Evolutionary conservation across 2,329 filamentous ascomycete genomes (phyloP).

Genomic region (Penicillium hordei): DNA sequence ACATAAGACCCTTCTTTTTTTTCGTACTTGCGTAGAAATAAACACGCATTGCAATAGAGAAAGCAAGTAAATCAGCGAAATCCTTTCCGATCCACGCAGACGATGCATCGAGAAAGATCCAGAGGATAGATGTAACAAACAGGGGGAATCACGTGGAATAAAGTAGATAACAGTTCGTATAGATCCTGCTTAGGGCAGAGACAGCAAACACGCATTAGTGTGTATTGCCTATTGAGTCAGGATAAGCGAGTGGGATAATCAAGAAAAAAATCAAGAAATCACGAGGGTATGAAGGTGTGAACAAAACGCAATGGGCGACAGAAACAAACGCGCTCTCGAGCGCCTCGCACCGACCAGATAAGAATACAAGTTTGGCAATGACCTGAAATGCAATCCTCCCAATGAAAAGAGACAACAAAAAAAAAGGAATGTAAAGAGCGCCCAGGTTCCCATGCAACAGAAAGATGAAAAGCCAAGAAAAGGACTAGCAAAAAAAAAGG

Average conservation of each 20-base stretch:
- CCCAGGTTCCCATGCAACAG: conserved; percentile 36
- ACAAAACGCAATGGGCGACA: conserved; percentile 26
- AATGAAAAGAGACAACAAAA: conserved; percentile 27
- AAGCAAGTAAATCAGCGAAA: conserved; percentile 20
- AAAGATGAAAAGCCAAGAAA: conserved; percentile 21
- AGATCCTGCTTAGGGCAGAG: conserved; percentile 21
- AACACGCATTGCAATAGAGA: conserved; percentile 10
- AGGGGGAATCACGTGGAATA: conserved; percentile 32
- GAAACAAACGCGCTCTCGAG: conserved; percentile 24
- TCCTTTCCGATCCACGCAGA: conserved; percentile 28
- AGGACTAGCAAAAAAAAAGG: conserved; percentile 22
- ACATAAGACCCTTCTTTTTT: conserved; percentile 15
- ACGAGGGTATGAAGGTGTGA: conserved; percentile 36
- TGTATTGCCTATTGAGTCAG: conserved; percentile 9
- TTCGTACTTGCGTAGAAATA: conserved; percentile 14
- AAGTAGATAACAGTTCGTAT: conserved; percentile 28
- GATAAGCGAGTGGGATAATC: conserved; percentile 13
- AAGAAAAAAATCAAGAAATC: conserved; percentile 21
- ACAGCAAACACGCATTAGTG: conserved; percentile 8
- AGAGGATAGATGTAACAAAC: conserved; percentile 27
- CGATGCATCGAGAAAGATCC: conserved; percentile 29
- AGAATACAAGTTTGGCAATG: conserved; percentile 30
- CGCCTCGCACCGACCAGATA: conserved; percentile 27
- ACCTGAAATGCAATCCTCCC: conserved; percentile 36
- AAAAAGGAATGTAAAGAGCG: conserved; percentile 32